Base-by-base conservation (phyloP, 2,329 filamentous ascomycete species). In the Aspergillus puulaauensis region DNA sequence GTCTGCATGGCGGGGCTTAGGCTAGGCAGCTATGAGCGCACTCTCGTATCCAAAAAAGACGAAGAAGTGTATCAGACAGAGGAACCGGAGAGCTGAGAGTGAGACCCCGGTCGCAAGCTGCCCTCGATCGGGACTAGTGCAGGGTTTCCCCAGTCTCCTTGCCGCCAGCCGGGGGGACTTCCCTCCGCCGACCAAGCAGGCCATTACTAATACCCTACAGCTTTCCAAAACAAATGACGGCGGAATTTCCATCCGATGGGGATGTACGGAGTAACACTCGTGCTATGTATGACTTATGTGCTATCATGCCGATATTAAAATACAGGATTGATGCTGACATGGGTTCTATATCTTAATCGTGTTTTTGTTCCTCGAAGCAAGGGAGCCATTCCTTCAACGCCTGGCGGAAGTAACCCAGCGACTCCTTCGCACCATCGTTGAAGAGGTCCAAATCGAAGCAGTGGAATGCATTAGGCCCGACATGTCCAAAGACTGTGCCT, bases 311-410 rank as follows among this genome's bases (percentile, higher is more conserved):
- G 15, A 15, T n/a, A 37, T n/a, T 37, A 37, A 37, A 14, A 37
- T 37, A 37, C 35, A n/a, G 35, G 6, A 37, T 37, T 37, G 35
- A n/a, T 3, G 15, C 35, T 37, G 35, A 15, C 35, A 15, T n/a
- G 12, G 4, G 11, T n/a, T 6, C 6, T 6, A n/a, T 7, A 17
- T 4, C 9, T 11, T 4, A n/a, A 35, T 11, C 31, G 17, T 48
- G 19, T 12, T 37, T 19, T 40, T 46, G 15, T 19, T 53, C 47
- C 61, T 48, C 21, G 39, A 75, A 81, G 57, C 80, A 82, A 45
- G 70, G 68, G 56, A 82, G 64, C 80, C 80, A 83, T 59, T 70
- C 62, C n/a, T 64, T 69, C 66, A 82, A 66, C 27, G 80, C 79
- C 45, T 64, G 60, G 8, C 66, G 69, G 57, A 81, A 80, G 54